Percentiles rank a stretch among this genome's conserved stretches.
Conservation (phyloP, 2,329 filamentous ascomycete species). For the Phoma sp. region DNA sequence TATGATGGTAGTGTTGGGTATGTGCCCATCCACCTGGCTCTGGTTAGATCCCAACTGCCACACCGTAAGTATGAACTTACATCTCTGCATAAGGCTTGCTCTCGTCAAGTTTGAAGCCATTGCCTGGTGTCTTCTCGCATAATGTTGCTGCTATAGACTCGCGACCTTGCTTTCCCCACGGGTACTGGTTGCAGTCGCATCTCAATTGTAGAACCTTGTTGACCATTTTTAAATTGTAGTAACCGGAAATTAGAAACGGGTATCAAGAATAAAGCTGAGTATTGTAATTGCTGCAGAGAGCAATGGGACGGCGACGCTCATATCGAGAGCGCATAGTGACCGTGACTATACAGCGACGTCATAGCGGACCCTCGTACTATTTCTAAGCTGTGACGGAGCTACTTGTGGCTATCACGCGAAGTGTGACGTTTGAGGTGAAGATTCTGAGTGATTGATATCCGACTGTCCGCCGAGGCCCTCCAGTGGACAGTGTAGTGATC, state of each 20-base stretch:
- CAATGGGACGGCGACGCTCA: background rate
- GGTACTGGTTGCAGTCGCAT: constrained; percentile 67
- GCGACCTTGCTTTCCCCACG: constrained; percentile 74
- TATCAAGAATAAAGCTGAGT: background rate
- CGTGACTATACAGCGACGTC: constrained; percentile 42
- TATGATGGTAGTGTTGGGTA: constrained; percentile 75
- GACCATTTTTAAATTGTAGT: constrained; percentile 50
- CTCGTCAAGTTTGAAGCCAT: constrained; percentile 69
- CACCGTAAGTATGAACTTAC: constrained; percentile 26
- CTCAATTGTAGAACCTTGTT: constrained; percentile 62
- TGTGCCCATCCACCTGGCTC: constrained; percentile 72
- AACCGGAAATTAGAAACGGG: background rate
- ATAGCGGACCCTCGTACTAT: constrained; percentile 33
- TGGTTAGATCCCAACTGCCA: constrained; percentile 11
- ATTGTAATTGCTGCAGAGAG: background rate
- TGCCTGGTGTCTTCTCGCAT: constrained; percentile 70
- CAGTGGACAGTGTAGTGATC: constrained; percentile 5
- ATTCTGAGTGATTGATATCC: constrained; percentile 5
- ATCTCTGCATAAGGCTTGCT: constrained; percentile 69
- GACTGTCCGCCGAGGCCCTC: constrained; percentile 3
- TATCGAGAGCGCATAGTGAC: constrained; percentile 27
- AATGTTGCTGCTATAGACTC: constrained; percentile 71
- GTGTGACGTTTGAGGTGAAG: constrained; percentile 16
- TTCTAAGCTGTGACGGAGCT: constrained; percentile 17
- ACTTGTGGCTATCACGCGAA: constrained; percentile 1